Base-by-base conservation (phyloP, 228 moss, liverwort and hornwort genomes). In the Sphagnum magellanicum region DNA sequence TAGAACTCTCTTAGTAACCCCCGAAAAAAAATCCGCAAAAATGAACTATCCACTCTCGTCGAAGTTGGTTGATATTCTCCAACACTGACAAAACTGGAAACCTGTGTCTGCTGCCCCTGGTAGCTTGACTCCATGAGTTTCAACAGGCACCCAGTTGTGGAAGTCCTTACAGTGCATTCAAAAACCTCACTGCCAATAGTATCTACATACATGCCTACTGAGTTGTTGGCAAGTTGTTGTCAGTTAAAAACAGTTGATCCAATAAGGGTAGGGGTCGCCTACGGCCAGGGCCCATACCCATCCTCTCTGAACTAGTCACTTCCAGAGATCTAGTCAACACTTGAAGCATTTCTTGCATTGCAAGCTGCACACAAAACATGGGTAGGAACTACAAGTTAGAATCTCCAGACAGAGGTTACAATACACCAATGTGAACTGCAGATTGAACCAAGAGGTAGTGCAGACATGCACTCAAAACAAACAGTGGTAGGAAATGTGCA, bases 261-360 rank as follows among this genome's bases (percentile, higher is more conserved):
- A 98, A 68, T 47, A 98, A 82, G 51, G 81, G 73, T 59, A 86
- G 70, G 8, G 68, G 53, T 72, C 87, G 85, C 89, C 91, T 88
- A 53, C 89, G 82, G 50, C 87, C 94, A 60, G 82, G 74, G 70
- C 81, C 83, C 74, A 74, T 81, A 55, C 88, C 94, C 78, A 72
- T 80, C 72, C 84, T 90, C 70, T 90, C 83, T 59, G 75, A 9
- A 75, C 75, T 74, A 6, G 78, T 67, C 58, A 60, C 55, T 13
- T 8, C 16, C 49, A 51, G 51, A 71, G 82, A 79, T 77, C 79
- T 79, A 11, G 84, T 91, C 75, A 94, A 78, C 49, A 84, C 73
- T 16, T 15, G 78, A 48, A 92, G 87, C 94, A 98, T 98, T 10
- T 92, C 92, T 58, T 84, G 82, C 92, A 93, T 82, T 50, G 94